phyloP scores from a whole-genome alignment of 495 filamentous ascomycete genomes.

The Cercophora samala region DNA sequence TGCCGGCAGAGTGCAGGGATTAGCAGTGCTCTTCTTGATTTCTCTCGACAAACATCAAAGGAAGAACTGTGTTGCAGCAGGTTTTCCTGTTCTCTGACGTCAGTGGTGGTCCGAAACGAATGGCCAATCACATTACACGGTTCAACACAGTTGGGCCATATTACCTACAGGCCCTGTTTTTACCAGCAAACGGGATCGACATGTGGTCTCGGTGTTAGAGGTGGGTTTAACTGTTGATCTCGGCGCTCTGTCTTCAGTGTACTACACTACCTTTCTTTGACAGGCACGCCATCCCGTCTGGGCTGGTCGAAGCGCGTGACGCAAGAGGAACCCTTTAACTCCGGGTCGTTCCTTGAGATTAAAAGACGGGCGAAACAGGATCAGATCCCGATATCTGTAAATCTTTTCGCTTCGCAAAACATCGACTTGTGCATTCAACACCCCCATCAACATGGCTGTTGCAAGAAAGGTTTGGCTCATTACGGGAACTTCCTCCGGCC shows the following conservation, averaged over 20 bases:
- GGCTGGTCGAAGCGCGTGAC: neutral
- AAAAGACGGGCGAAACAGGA: neutral
- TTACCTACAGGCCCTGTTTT: too few species aligned
- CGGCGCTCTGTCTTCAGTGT: neutral
- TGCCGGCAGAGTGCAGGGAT: neutral
- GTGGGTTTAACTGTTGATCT: neutral
- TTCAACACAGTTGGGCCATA: too few species aligned
- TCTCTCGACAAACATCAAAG: neutral
- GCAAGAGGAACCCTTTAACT: neutral
- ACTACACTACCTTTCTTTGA: neutral
- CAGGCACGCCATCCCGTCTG: neutral
- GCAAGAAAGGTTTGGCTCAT: conserved; percentile 40
- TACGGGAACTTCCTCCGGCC: conserved; percentile 53
- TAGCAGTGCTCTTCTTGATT: neutral
- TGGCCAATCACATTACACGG: neutral
- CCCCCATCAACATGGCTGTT: conserved; percentile 10
- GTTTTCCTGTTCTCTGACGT: neutral
- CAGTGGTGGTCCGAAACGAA: neutral
- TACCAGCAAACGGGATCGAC: too few species aligned
- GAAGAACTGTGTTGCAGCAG: neutral
- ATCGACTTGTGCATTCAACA: too few species aligned
- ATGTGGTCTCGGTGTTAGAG: neutral
- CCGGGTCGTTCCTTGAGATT: neutral
- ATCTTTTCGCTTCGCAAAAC: too few species aligned
- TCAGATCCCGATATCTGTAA: neutral